phyloP scores from a whole-genome alignment of 495 filamentous ascomycete species.

The Acidiella bohemica region DNA sequence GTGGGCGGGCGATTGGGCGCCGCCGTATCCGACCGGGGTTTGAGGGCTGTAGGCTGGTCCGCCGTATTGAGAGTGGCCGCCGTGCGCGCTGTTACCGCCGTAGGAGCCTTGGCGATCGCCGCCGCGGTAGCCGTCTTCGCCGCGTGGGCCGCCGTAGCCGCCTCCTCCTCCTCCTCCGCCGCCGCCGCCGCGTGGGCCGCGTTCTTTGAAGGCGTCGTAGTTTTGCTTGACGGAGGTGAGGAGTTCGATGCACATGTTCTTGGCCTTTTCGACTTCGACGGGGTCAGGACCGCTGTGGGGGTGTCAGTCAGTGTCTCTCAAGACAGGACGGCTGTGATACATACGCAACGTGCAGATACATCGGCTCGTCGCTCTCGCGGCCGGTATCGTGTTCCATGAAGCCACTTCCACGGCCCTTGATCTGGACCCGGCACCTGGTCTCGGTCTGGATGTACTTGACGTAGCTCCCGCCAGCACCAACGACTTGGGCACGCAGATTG shows the following conservation, averaged over 20 bases:
- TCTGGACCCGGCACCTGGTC: constrained; percentile 88
- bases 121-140: constrained; percentile 14
- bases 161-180: constrained; percentile 12
- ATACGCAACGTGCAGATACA: constrained; percentile 92
- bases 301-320: neutral
- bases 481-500: constrained; percentile 88
- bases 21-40: constrained; percentile 9
- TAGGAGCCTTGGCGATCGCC: constrained; percentile 20
- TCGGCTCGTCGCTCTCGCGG: constrained; percentile 80
- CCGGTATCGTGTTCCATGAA: constrained; percentile 77
- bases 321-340: constrained; percentile 22
- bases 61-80: neutral
- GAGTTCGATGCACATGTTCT: constrained; percentile 76
- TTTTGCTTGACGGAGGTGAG: constrained; percentile 68
- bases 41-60: neutral
- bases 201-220: constrained; percentile 80
- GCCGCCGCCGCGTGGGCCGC: constrained; percentile 30
- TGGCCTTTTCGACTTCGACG: constrained; percentile 71
- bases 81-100: constrained; percentile 12
- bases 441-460: constrained; percentile 96
- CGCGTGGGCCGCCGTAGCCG: constrained; percentile 23
- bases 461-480: constrained; percentile 82
- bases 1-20: constrained; percentile 11
- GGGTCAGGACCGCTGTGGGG: constrained; percentile 65
- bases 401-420: constrained; percentile 93